Base-by-base conservation (phyloP, 495 filamentous ascomycete genomes). In the Pyronema omphalodes region DNA sequence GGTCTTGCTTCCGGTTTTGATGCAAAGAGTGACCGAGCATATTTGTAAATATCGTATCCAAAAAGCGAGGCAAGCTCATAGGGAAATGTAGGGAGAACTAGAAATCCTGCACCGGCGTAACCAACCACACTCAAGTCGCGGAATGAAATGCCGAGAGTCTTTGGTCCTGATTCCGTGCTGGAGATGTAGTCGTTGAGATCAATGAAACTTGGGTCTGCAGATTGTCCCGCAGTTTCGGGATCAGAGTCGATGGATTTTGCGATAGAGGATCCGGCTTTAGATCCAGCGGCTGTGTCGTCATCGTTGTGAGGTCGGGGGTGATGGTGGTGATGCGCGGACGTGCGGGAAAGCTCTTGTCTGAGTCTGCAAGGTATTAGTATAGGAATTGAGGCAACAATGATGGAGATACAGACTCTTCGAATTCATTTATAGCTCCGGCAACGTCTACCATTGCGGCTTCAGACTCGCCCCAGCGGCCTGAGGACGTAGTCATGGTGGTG, bases 121-220 rank as follows among this genome's bases (percentile, higher is more conserved):
- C 74, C 74, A 53, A 70, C 68, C 17, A 72, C 74, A 52, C 67
- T 74, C 7, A 77, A 60, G 45, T 73, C 68, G 69, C 83, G 84
- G 68, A 85, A 94, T 1, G 88, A 73, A 0, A 94, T 82, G 3
- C 88, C 88, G 17, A 93, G 76, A 60, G 83, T 86, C 70, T 93
- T 93, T 5, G 62, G 53, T 12, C 61, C 53, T 3, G 61, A 59
- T 6, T 62, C 62, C 17, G 62, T 56, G n/a, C 58, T 51, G 2
- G 52, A 51, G 4, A 34, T 56, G 9, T 14, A 6, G 17, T 61
- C 62, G 23, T 51, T 51, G 15, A 52, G 58, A 29, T 29, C 23
- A 5, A 29, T 5, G 23, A 2, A 29, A 5, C 23, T 52, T 37
- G 51, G 14, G 58, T 52, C 40, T 61, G 58, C 37, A 65, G 58